Evolutionary conservation across 164 flowering plant species (phyloP), one percentile per base, ranked within the genome.

Genomic region (Chimonanthus salicifolius): DNA sequence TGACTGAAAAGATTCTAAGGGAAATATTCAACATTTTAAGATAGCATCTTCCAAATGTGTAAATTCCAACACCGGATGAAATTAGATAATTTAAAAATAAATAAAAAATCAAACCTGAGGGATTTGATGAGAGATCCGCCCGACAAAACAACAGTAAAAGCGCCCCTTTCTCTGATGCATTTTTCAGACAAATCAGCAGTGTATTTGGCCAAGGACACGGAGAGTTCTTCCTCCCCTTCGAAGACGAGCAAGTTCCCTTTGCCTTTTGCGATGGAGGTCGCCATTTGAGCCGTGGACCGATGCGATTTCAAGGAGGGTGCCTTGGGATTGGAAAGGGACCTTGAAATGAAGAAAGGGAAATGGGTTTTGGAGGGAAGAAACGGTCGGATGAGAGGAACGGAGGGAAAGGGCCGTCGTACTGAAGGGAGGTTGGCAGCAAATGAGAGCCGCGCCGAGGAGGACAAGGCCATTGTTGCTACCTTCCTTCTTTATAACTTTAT

Each of bases 191-290:
- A 50, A 43, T 77, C 71, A 20, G 72, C 72, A 11, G 77, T 70
- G 49, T 74, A 77, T 16, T 77, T 80, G 46, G 72, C 78, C 21
- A 80, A 71, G n/a, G 50, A 62, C 1, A 64, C 62, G 4, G 80
- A 77, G 58, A 80, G 80, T 68, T 80, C 80, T 46, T 80, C 80
- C 60, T 67, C 71, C 50, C 68, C 66, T 10, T 80, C 78, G 67
- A 64, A 80, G 51, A 80, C n/a, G 66, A 80, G 74, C 62, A 82
- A 73, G 65, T 80, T 78, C 43, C 67, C 64, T 66, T 80, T 77
- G 47, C 21, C 74, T 3, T 60, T 45, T 13, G 58, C 69, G 11
- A 21, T 58, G 6, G 68, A 44, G 18, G 20, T n/a, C 72, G 49
- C 67, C 71, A 6, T 46, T 47, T 49, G 66, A 62, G 76, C 78